Percentiles rank a stretch among this genome's conserved stretches.
Evolutionary conservation across 768 basidiomycete genomes (phyloP).

Genomic region (Termitomyces sp.): DNA sequence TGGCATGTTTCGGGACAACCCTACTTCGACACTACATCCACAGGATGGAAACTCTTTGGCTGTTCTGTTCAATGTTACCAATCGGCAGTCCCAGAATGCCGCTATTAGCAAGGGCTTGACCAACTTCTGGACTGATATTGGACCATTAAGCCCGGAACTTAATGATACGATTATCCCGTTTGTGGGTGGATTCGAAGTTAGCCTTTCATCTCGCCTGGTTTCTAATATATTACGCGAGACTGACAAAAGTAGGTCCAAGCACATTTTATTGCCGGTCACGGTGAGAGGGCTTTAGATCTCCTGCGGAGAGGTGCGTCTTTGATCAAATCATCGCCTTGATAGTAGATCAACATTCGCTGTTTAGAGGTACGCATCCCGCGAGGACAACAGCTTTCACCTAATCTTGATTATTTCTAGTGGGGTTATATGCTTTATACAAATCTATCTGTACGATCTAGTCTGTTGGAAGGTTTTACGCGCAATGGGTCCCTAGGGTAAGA

Average conservation of each 20-base stretch:
- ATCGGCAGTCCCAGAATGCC: constrained; percentile 28
- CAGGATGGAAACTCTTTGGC: constrained; percentile 49
- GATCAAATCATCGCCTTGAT: not conserved
- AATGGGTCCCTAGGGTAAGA: constrained; percentile 41
- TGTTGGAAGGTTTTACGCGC: constrained; percentile 42
- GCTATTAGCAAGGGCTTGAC: constrained; percentile 38
- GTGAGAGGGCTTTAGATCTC: constrained; percentile 40
- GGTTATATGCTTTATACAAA: constrained; percentile 46
- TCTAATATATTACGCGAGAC: not conserved
- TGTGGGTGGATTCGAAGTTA: constrained; percentile 44
- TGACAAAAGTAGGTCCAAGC: constrained; percentile 37
- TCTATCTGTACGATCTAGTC: constrained; percentile 31
- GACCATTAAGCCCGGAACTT: constrained; percentile 42
- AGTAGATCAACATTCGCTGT: not conserved
- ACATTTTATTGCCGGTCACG: constrained; percentile 41
- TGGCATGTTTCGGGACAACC: constrained; percentile 46
- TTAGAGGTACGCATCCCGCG: constrained; percentile 9
- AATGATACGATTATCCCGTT: constrained; percentile 49
- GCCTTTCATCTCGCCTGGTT: not conserved
- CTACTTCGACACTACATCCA: constrained; percentile 32
- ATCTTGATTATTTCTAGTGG: constrained; percentile 23
- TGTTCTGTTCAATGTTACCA: constrained; percentile 40
- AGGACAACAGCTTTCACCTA: not conserved
- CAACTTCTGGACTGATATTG: constrained; percentile 43
- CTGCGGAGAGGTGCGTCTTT: constrained; percentile 25